These are phyloP conservation scores for Moesziomyces parantarcticus DNA, from an alignment of 1,284 basidiomycete genomes.

Conservation along the genomic window DNA sequence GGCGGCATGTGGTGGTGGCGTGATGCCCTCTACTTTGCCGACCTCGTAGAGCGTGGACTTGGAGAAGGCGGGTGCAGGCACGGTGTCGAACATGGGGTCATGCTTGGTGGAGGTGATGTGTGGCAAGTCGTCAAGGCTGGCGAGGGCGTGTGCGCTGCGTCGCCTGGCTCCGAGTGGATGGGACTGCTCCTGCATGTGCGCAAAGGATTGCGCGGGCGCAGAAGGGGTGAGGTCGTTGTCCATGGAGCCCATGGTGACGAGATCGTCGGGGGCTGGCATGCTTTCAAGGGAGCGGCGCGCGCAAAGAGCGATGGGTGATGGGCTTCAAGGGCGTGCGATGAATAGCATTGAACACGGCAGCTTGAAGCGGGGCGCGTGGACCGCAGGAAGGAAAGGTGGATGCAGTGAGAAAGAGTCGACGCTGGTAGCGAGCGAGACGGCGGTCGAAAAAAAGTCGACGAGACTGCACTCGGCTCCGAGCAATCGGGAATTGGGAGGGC, in stretches of 20 bases:
- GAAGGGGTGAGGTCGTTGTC: conserved; percentile 44
- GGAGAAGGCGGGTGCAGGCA: conserved; percentile 29
- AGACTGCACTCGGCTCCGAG: too few relatives aligned
- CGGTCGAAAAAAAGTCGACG: too few relatives aligned
- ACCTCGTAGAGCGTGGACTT: conserved; percentile 36
- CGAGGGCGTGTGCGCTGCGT: background rate
- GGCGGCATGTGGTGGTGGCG: conserved; percentile 30
- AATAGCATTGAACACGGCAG: too few relatives aligned
- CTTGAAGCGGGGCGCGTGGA: too few relatives aligned
- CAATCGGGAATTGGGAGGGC: too few relatives aligned
- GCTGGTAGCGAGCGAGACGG: too few relatives aligned
- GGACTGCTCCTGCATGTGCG: conserved; percentile 31
- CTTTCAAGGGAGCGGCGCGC: background rate
- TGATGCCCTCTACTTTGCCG: conserved; percentile 46
- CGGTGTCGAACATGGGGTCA: conserved; percentile 11
- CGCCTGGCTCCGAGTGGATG: conserved; percentile 19
- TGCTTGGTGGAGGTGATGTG: conserved; percentile 8
- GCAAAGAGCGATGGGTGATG: background rate
- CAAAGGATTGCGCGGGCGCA: conserved; percentile 32
- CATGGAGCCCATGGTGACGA: conserved; percentile 8
- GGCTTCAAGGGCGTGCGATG: too few relatives aligned
- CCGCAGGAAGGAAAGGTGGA: too few relatives aligned
- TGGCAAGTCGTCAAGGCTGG: background rate
- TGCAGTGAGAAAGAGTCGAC: too few relatives aligned
- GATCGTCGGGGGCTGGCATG: conserved; percentile 3